Percentiles rank a stretch among this genome's conserved stretches.
Evolutionary conservation across 129 eudicot species (phyloP).

Genomic region (Artemisia tridentata): DNA sequence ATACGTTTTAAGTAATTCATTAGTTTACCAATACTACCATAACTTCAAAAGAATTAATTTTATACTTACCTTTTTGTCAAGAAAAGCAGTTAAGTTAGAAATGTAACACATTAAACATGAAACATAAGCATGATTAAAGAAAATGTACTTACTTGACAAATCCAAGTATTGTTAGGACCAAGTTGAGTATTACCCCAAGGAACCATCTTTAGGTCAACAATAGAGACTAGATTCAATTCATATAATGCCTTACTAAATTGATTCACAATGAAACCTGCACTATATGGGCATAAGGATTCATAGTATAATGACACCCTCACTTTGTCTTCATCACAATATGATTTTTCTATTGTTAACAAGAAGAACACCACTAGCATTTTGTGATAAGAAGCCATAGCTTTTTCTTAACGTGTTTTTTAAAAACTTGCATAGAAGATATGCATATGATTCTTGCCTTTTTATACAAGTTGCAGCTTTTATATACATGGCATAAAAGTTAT

Average conservation of each 20-base stretch:
- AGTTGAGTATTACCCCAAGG: constrained; percentile 96
- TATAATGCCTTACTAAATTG: constrained; percentile 53
- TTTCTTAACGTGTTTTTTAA: constrained; percentile 7
- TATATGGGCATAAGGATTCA: constrained; percentile 84
- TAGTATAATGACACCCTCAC: constrained; percentile 72
- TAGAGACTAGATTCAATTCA: constrained; percentile 55
- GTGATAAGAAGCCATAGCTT: constrained; percentile 36
- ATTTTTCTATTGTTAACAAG: constrained; percentile 28
- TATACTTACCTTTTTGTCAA: background rate
- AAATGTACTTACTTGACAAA: constrained; percentile 64
- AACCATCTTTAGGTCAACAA: constrained; percentile 66
- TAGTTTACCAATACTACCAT: background rate
- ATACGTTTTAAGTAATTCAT: background rate
- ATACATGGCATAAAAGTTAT: constrained; percentile 1
- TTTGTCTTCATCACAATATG: constrained; percentile 32
- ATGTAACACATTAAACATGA: background rate
- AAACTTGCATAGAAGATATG: constrained; percentile 9
- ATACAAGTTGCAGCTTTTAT: constrained; percentile 22
- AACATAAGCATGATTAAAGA: constrained; percentile 9
- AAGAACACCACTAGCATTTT: constrained; percentile 29
- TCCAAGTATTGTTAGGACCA: constrained; percentile 46
- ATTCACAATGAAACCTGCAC: constrained; percentile 77
- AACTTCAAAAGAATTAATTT: background rate
- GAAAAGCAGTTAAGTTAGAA: background rate
- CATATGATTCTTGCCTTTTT: constrained; percentile 23